Conservation (phyloP, 345 rosid species). For the rapeseed (Brassica napus) region Da-Ae NC_063445.1:56258501-56259000, state of each 20-base stretch:
- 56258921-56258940: conserved; percentile 21
- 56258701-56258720: conserved; percentile 98
- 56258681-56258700: conserved; percentile 92
- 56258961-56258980: conserved; percentile 5
- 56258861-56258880: conserved; percentile 98
- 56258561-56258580: conserved; percentile 26
- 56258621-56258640: conserved; percentile 47
- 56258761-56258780: conserved; percentile 9
- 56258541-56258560: conserved; percentile 74
- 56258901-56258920: conserved; percentile 5
- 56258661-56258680: conserved; percentile 79
- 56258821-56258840: conserved; percentile 89
- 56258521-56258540: conserved; percentile 88
- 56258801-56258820: conserved; percentile 89
- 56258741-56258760: neutral
- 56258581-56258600: conserved; percentile 4
- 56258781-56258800: conserved; percentile 26
- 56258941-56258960: neutral
- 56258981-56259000: neutral
- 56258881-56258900: conserved; percentile 55
- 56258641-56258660: conserved; percentile 85
- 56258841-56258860: conserved; percentile 86
- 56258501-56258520: conserved; percentile 95
- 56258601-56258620: conserved; percentile 13
- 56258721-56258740: conserved; percentile 36